Percentiles rank a stretch among this genome's conserved stretches.
phyloP scores from a whole-genome alignment of 1,284 basidiomycete species.

The Pterula multifida region DNA sequence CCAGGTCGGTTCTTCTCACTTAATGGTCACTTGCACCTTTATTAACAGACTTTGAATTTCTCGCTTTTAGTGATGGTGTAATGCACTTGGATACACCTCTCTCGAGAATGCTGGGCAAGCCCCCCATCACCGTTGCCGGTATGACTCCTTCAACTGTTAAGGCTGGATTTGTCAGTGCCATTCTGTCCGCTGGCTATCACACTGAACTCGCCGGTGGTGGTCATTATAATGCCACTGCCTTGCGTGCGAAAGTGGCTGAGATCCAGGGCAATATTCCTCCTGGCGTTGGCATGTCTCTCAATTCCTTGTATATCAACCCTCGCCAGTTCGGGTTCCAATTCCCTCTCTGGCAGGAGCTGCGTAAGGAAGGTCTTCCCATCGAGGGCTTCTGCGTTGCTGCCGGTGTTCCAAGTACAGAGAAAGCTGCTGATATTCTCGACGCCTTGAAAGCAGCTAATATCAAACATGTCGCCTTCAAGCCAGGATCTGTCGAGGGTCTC shows the following conservation, averaged over 20 bases:
- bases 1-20: constrained; percentile 62
- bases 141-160: constrained; percentile 96
- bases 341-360: constrained; percentile 96
- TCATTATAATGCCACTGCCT: constrained; percentile 84
- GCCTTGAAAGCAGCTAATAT: constrained; percentile 72
- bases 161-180: constrained; percentile 83
- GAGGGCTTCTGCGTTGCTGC: constrained; percentile 99
- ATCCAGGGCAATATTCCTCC: constrained; percentile 76
- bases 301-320: constrained; percentile 97
- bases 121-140: constrained; percentile 97
- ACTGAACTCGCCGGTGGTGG: constrained; percentile 96
- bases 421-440: constrained; percentile 86
- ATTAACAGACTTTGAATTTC: constrained; percentile 6
- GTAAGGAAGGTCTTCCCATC: constrained; percentile 86
- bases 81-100: constrained; percentile 92
- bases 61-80: constrained; percentile 61
- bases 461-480: constrained; percentile 95
- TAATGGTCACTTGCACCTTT: constrained; percentile 1
- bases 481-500: constrained; percentile 94
- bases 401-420: constrained; percentile 87
- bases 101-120: constrained; percentile 89
- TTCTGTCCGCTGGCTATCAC: constrained; percentile 91
- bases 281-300: constrained; percentile 88
- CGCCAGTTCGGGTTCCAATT: constrained; percentile 95
- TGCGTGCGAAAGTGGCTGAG: constrained; percentile 84